Percentiles rank a stretch among this genome's conserved stretches.
These are phyloP conservation scores for Suillus weaverae DNA, from an alignment of 768 basidiomycete species.

Conservation along the genomic window DNA sequence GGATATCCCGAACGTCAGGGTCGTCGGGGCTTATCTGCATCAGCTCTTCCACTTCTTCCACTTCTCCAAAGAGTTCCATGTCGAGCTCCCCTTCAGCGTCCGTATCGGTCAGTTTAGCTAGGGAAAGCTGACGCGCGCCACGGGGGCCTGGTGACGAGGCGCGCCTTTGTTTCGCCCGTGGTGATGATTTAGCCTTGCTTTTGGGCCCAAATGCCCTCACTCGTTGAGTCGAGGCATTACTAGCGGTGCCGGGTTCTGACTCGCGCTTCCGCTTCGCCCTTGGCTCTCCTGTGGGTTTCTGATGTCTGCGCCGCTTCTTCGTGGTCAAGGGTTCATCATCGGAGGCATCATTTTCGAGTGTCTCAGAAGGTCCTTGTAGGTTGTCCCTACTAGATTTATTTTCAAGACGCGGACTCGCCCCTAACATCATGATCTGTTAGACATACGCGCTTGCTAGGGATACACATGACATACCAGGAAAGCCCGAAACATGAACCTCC, in stretches of 20 bases:
- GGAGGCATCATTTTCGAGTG: slow-evolving; percentile 10
- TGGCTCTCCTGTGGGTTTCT: slow-evolving; percentile 1
- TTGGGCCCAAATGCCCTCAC: slow-evolving; percentile 8
- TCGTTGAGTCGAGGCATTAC: background rate
- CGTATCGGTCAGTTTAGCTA: slow-evolving; percentile 28
- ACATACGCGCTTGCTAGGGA: background rate
- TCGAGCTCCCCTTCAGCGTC: slow-evolving; percentile 35
- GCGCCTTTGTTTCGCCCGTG: slow-evolving; percentile 23
- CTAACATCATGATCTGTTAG: slow-evolving; percentile 10
- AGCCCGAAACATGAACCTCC: slow-evolving; percentile 53
- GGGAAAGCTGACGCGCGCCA: slow-evolving; percentile 21
- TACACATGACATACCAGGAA: slow-evolving; percentile 47
- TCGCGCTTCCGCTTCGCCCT: slow-evolving; percentile 13
- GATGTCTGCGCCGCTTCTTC: slow-evolving; percentile 28
- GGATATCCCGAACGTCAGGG: slow-evolving; percentile 12
- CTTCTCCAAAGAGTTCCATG: slow-evolving; percentile 34
- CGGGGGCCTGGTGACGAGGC: slow-evolving; percentile 30
- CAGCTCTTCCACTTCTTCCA: slow-evolving; percentile 37
- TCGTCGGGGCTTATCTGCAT: slow-evolving; percentile 27
- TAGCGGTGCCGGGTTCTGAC: background rate
- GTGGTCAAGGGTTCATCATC: slow-evolving; percentile 17
- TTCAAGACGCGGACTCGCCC: slow-evolving; percentile 16
- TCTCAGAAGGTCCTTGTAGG: slow-evolving; percentile 7
- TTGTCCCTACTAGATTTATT: slow-evolving; percentile 18
- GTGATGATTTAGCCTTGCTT: slow-evolving; percentile 5